These are phyloP conservation scores for Malus sieversii DNA, from an alignment of 306 rosid species.

Conservation along the genomic window DNA sequence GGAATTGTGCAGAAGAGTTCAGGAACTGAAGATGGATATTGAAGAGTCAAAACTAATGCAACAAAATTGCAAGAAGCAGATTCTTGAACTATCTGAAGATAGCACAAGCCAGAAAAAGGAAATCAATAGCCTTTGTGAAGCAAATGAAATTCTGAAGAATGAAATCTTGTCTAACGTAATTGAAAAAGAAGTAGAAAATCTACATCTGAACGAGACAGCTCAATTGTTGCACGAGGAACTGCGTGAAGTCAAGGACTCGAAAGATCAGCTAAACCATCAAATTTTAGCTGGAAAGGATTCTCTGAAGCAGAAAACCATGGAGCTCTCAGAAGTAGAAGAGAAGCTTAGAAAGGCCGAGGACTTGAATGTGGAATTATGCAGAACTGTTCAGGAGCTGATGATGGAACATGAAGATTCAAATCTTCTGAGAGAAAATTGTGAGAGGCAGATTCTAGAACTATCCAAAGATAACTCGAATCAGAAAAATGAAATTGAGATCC, in stretches of 20 bases:
- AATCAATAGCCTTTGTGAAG: conserved; percentile 45
- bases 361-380: conserved; percentile 49
- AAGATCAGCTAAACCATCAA: conserved; percentile 44
- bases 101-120: conserved; percentile 49
- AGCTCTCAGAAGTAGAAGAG: conserved; percentile 53
- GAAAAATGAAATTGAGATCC: conserved; percentile 55
- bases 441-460: conserved; percentile 53
- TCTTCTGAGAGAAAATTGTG: conserved; percentile 37
- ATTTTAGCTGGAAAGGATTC: conserved; percentile 35
- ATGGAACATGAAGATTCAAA: conserved; percentile 45
- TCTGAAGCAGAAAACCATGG: conserved; percentile 43
- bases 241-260: conserved; percentile 37
- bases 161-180: conserved; percentile 46
- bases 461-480: conserved; percentile 46
- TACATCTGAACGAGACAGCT: conserved; percentile 36
- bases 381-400: conserved; percentile 50
- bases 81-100: conserved; percentile 55
- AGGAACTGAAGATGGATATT: conserved; percentile 56
- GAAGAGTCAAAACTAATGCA: conserved; percentile 32
- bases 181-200: conserved; percentile 31
- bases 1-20: conserved; percentile 45
- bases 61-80: conserved; percentile 45
- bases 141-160: conserved; percentile 40
- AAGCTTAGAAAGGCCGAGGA: conserved; percentile 46
- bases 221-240: conserved; percentile 44